Percentiles rank a stretch among this genome's conserved stretches.
Evolutionary conservation across 495 filamentous ascomycete species (phyloP).

Genomic region (Staphylotrichum longicolle): DNA sequence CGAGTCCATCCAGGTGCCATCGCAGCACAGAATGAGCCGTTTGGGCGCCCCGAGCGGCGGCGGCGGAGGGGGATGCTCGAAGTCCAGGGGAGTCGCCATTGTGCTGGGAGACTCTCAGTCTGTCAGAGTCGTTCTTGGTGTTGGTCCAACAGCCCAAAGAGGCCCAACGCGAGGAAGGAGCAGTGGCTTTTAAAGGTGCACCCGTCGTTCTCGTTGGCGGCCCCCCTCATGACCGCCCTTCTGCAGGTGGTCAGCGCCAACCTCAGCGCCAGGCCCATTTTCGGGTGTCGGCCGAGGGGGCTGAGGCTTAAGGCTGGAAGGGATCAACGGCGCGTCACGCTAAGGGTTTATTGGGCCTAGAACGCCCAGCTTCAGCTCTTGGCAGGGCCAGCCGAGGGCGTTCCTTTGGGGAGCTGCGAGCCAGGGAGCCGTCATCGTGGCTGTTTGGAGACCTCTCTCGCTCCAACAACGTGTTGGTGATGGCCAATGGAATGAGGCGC

Average conservation of each 20-base stretch:
- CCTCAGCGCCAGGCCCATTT: neutral
- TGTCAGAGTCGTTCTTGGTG: too few species aligned
- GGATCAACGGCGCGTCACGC: neutral
- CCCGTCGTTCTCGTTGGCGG: neutral
- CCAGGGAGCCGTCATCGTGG: constrained; percentile 6
- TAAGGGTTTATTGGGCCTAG: constrained; percentile 10
- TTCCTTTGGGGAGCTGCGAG: neutral
- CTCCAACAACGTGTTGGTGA: neutral
- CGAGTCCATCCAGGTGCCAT: constrained; percentile 43
- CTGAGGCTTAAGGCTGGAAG: neutral
- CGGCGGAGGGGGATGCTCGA: neutral
- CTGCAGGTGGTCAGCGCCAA: constrained; percentile 10
- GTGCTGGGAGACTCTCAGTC: neutral
- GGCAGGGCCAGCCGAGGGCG: constrained; percentile 3
- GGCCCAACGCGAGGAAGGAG: too few species aligned
- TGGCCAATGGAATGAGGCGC: neutral
- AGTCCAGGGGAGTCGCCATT: constrained; percentile 20
- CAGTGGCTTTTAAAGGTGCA: neutral
- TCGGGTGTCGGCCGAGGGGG: neutral
- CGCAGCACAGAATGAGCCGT: constrained; percentile 37
- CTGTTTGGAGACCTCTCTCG: neutral
- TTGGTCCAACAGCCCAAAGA: too few species aligned
- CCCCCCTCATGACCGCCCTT: constrained; percentile 9
- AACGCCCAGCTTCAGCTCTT: constrained; percentile 13
- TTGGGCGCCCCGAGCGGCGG: constrained; percentile 22